Evolutionary conservation across 1,284 basidiomycete species (phyloP).

Genomic region (Rhodotorula sp.): DNA sequence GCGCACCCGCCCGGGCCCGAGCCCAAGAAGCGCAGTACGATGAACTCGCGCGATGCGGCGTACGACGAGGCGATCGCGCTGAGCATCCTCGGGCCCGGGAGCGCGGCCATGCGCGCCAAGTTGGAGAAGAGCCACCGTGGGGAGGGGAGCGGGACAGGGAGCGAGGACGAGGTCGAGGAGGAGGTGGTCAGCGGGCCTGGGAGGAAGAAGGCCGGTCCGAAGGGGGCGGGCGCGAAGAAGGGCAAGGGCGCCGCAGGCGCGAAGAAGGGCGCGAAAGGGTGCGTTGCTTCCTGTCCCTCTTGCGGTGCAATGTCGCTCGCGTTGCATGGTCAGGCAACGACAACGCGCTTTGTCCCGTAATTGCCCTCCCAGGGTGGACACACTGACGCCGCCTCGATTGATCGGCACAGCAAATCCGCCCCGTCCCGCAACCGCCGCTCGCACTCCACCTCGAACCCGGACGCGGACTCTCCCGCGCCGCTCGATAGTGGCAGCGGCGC

Average conservation of each 20-base stretch:
- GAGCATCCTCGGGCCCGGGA: conserved; percentile 27
- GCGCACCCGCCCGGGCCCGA: conserved; percentile 44
- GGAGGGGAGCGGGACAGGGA: neutral
- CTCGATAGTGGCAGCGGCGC: neutral
- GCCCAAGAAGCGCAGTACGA: conserved; percentile 87
- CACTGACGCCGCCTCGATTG: neutral
- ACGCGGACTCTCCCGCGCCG: conserved; percentile 15
- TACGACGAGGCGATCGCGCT: conserved; percentile 76
- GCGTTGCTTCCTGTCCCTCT: neutral
- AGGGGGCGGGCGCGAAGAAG: conserved; percentile 8
- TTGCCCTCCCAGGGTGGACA: too few species aligned
- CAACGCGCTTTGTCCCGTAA: too few species aligned
- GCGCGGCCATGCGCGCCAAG: conserved; percentile 31
- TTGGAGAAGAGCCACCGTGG: conserved; percentile 19
- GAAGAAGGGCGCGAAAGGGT: conserved; percentile 20
- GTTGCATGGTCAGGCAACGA: neutral
- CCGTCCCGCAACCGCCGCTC: conserved; percentile 5
- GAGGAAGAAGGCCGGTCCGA: conserved; percentile 6
- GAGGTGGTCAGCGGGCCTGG: neutral
- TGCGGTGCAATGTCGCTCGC: too few species aligned
- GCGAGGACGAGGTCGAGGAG: conserved; percentile 13
- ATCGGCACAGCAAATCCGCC: conserved; percentile 1
- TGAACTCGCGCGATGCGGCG: conserved; percentile 94
- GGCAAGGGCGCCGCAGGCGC: conserved; percentile 1
- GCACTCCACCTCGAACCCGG: conserved; percentile 11